These are phyloP conservation scores for Neofusicoccum cordaticola DNA, from an alignment of 2,329 filamentous ascomycete genomes.

Conservation along the genomic window DNA sequence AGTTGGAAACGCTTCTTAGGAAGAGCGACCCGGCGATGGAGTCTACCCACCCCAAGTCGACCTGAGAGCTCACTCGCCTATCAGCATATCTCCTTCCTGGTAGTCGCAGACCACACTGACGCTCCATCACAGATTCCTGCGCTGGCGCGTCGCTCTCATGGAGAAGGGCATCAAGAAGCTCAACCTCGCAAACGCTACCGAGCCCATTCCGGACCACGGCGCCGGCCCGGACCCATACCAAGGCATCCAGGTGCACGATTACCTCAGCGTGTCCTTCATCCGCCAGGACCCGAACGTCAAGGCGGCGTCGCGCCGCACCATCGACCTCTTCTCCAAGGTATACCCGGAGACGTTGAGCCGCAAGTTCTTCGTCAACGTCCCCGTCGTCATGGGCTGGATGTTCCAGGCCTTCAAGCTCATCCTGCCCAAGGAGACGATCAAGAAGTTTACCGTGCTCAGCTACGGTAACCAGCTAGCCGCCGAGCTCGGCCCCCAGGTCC, in stretches of 20 bases:
- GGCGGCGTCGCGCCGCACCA: conserved; percentile 73
- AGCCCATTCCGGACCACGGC: conserved; percentile 67
- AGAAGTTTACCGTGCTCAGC: conserved; percentile 50
- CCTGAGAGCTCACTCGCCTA: background rate
- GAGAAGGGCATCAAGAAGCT: conserved; percentile 78
- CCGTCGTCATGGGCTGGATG: conserved; percentile 80
- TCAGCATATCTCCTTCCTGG: background rate
- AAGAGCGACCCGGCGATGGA: background rate
- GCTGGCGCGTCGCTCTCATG: conserved; percentile 89
- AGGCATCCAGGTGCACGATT: conserved; percentile 92
- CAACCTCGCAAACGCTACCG: conserved; percentile 64
- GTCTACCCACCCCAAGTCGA: background rate
- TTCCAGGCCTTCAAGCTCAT: conserved; percentile 48
- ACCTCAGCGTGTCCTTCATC: conserved; percentile 82
- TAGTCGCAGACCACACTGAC: background rate
- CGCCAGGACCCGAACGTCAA: conserved; percentile 75
- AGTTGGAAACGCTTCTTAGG: background rate
- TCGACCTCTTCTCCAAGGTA: conserved; percentile 73
- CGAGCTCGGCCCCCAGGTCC: conserved; percentile 65
- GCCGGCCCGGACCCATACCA: conserved; percentile 74
- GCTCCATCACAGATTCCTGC: conserved; percentile 66
- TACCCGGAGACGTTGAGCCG: conserved; percentile 87
- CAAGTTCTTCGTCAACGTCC: conserved; percentile 97
- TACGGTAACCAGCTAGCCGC: conserved; percentile 65
- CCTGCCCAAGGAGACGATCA: conserved; percentile 47